phyloP scores from a whole-genome alignment of 108 stramenopile genomes.

The Nitzschia sp. region DNA sequence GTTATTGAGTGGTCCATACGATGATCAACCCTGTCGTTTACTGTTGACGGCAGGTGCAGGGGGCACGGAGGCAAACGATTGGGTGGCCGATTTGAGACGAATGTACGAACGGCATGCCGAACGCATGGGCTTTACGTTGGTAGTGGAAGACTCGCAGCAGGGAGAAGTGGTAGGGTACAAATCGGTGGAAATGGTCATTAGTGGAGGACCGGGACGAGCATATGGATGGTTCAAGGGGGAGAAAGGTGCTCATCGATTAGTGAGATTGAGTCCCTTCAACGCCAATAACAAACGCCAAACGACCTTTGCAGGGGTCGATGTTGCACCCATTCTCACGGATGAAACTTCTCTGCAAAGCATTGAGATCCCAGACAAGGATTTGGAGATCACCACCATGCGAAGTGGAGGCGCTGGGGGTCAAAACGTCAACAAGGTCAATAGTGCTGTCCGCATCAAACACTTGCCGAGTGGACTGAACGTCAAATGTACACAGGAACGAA shows the following conservation, averaged over 20 bases:
- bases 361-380: conserved; percentile 77
- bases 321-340: conserved; percentile 81
- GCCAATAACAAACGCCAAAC: conserved; percentile 95
- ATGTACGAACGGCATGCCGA: conserved; percentile 82
- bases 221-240: conserved; percentile 92
- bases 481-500: conserved; percentile 94
- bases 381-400: conserved; percentile 86
- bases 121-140: conserved; percentile 60
- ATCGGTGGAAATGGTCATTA: conserved; percentile 77
- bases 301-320: conserved; percentile 95
- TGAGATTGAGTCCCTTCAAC: conserved; percentile 92
- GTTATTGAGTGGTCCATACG: conserved; percentile 75
- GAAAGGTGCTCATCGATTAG: conserved; percentile 94
- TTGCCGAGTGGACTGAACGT: conserved; percentile 94
- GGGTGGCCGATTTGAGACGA: conserved; percentile 79
- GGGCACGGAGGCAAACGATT: conserved; percentile 95
- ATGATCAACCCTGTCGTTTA: conserved; percentile 75
- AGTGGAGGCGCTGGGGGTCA: conserved; percentile 97
- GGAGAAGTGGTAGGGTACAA: conserved; percentile 91
- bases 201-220: conserved; percentile 19
- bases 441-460: conserved; percentile 95
- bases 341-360: conserved; percentile 62
- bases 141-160: conserved; percentile 45
- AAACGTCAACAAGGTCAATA: conserved; percentile 99
- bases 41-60: conserved; percentile 96